Evolutionary conservation across 768 basidiomycete genomes (phyloP), one percentile per base, ranked within the genome.

Genomic region (Lentinula detonsa): DNA sequence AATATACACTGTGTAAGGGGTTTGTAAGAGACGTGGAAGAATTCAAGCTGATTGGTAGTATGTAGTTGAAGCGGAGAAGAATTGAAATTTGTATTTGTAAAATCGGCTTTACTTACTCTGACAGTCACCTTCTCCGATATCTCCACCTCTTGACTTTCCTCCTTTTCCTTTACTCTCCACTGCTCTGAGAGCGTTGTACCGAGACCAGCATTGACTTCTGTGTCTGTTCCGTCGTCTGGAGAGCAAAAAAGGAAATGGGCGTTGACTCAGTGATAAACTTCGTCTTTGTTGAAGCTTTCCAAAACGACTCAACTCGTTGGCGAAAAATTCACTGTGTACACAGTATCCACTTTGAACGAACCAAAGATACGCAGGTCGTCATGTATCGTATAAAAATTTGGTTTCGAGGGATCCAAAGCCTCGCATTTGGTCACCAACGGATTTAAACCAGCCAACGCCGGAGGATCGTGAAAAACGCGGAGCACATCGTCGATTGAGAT

Each of bases 381-480:
- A 10, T 65, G 68, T 28, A 78, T 62, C 1, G 66, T 71, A 63
- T 73, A 75, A 50, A 69, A 64, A 0, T 54, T 59, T 39, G 68
- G 64, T n/a, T 72, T 65, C 8, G 66, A 58, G 1, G 73, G 62
- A 54, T 73, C 43, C 31, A 57, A 21, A 16, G 28, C 42, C 21
- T 57, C 42, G 37, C 23, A 43, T 51, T 63, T 63, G 23, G 70
- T 63, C 28, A 76, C 65, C 55, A 76, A 63, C 2, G 76, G 74
- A 53, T 67, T 74, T 1, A 73, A 62, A 1, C 63, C 50, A 37
- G 76, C 66, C 1, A 76, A 61, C 4, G 63, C 62, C 3, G 63
- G 57, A 2, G 74, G 73, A 59, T 78, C 70, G 39, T 75, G 76
- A 13, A 78, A 64, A 18, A 76, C 42, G 7, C 52, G 48, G 9